Evolutionary conservation across 2,329 filamentous ascomycete species (phyloP), one percentile per base, ranked within the genome.

Genomic region (Sarocladium strictum): DNA sequence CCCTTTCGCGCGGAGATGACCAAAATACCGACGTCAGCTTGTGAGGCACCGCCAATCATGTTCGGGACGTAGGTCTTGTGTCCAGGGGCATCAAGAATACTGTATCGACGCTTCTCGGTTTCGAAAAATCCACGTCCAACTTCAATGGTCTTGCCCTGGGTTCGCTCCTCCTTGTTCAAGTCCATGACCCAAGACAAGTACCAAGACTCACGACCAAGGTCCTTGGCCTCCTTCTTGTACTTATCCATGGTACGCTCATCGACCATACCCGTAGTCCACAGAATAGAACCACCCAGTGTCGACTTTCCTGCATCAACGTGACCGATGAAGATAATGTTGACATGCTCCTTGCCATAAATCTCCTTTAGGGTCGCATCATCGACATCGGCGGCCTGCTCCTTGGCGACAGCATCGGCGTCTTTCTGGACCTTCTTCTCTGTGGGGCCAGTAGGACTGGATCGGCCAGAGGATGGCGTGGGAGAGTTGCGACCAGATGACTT

Each of bases 301-400:
- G 91, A 97, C 76, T 99, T 99, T 63, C 94, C 94, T 53, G 94
- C 94, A 76, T 99, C 94, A 64, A 99, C 95, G 79, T 99, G 94
- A 53, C 94, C 93, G 66, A 97, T 88, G 74, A 97, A 97, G 61
- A 97, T 96, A 63, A 99, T 87, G 73, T 99, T 99, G 65, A 99
- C 76, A 63, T 86, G 83, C 67, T 86, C 91, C 72, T 97, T 97
- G 68, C 94, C 94, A 70, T 94, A 99, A 58, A 99, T 94, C 69
- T 97, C 93, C 70, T 91, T 90, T 57, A 99, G 76, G 0, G 90
- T 93, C 24, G 80, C 79, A 2, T 83, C 76, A 55, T 84, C 81
- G 17, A 90, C 86, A 67, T 89, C 86, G 21, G 86, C 86, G 2
- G 81, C 78, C 68, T 96, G 89, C 65, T 93, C 87, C 72, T 92